Evolutionary conservation across 192 early-diverging fungal species (phyloP).

Genomic region (Backusella parvicylindrica): DNA sequence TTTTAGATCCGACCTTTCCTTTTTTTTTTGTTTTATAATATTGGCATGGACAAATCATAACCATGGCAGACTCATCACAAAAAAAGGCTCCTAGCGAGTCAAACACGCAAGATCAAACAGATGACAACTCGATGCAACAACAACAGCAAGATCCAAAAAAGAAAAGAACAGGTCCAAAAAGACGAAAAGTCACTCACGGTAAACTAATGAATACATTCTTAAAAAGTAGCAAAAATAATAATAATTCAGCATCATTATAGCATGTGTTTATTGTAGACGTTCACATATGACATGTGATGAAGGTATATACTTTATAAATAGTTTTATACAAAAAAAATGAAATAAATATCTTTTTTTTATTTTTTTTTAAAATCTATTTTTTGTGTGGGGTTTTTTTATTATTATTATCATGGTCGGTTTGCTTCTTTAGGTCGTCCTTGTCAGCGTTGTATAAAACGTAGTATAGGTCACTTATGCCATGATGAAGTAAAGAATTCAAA

Average conservation of each 20-base stretch:
- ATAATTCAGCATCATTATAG: slow-evolving; percentile 37
- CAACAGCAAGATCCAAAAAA: slow-evolving; percentile 44
- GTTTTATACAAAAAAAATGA: background rate
- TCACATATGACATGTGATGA: slow-evolving; percentile 97
- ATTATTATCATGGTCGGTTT: background rate
- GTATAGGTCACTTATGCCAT: slow-evolving; percentile 90
- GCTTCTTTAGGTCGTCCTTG: slow-evolving; percentile 76
- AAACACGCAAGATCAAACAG: background rate
- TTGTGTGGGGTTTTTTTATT: background rate
- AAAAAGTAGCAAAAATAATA: background rate
- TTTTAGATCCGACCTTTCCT: background rate
- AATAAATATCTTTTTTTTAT: background rate
- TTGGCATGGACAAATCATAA: background rate
- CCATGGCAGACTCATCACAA: background rate
- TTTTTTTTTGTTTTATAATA: background rate
- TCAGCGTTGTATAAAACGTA: slow-evolving; percentile 92
- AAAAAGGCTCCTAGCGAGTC: background rate
- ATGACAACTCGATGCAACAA: background rate
- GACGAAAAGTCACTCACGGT: slow-evolving; percentile 65
- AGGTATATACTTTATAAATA: slow-evolving; percentile 35
- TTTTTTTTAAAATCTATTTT: background rate
- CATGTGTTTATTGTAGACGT: slow-evolving; percentile 93
- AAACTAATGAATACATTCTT: background rate
- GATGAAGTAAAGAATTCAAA: slow-evolving; percentile 68
- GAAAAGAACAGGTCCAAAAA: slow-evolving; percentile 55